phyloP scores from a whole-genome alignment of 2,329 filamentous ascomycete species.

The Stagonosporopsis rhizophila region DNA sequence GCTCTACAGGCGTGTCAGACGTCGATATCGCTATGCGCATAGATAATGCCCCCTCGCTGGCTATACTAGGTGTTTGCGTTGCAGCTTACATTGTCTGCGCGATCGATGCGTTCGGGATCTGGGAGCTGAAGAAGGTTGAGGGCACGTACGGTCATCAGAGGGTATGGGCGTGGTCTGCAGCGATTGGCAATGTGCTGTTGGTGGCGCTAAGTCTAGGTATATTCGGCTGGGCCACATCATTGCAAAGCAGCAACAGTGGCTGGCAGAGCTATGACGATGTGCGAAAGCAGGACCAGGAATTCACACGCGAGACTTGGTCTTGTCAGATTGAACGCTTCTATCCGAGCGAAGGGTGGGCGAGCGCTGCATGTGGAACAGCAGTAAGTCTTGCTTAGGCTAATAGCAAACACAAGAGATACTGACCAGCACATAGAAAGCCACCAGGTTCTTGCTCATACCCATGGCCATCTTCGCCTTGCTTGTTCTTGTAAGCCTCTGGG shows the following conservation, averaged over 20 bases:
- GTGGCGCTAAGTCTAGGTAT: constrained; percentile 27
- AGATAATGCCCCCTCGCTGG: constrained; percentile 22
- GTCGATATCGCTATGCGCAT: constrained; percentile 24
- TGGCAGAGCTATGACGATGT: constrained; percentile 32
- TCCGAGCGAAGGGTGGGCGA: constrained; percentile 31
- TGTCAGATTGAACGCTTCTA: constrained; percentile 36
- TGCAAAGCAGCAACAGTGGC: constrained; percentile 24
- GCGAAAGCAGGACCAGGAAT: constrained; percentile 15
- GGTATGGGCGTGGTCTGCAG: constrained; percentile 37
- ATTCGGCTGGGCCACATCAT: constrained; percentile 30
- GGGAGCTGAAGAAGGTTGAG: constrained; percentile 40
- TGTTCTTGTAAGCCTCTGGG: constrained; percentile 26
- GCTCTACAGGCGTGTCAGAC: constrained; percentile 2
- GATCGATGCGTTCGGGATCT: constrained; percentile 33
- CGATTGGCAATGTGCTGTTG: constrained; percentile 25
- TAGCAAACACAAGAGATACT: not conserved
- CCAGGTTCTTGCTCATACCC: constrained; percentile 34
- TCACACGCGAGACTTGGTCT: constrained; percentile 38
- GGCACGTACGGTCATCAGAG: constrained; percentile 32
- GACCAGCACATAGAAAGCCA: constrained; percentile 26
- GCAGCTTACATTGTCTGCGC: constrained; percentile 28
- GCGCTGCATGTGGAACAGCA: constrained; percentile 32
- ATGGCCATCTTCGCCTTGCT: constrained; percentile 30
- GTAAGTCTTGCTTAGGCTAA: constrained; percentile 15
- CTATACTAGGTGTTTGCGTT: constrained; percentile 28